Percentiles rank a stretch among this genome's conserved stretches.
Evolutionary conservation across 148 eudicot genomes (phyloP).

Genomic region (Fagopyrum esculentum): DNA sequence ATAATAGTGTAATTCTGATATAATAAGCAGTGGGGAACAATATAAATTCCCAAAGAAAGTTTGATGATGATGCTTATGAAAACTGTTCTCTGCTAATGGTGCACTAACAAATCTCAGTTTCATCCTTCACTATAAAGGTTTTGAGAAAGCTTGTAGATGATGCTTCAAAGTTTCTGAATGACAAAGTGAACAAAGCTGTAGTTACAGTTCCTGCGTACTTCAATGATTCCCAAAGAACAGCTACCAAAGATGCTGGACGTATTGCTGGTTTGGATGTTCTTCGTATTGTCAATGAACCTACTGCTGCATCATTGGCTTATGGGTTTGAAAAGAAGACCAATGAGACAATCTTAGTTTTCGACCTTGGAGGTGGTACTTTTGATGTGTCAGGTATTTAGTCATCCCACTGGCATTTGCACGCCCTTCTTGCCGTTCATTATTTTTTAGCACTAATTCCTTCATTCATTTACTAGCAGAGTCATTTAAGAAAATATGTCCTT

Average conservation of each 20-base stretch:
- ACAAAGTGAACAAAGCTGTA: conserved; percentile 17
- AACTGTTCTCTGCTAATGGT: background rate
- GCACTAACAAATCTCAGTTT: background rate
- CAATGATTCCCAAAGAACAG: conserved; percentile 23
- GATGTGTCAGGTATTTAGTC: conserved; percentile 41
- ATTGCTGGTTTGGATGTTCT: conserved; percentile 51
- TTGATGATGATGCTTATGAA: background rate
- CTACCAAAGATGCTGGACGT: conserved; percentile 37
- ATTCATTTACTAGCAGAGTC: background rate
- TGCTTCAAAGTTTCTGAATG: conserved; percentile 22
- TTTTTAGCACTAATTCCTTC: background rate
- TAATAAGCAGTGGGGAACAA: background rate
- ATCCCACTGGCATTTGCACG: background rate
- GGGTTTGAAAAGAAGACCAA: conserved; percentile 50
- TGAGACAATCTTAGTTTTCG: conserved; percentile 47
- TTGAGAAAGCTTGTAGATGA: conserved; percentile 22
- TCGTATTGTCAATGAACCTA: conserved; percentile 46
- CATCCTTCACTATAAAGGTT: conserved; percentile 8
- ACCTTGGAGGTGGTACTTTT: conserved; percentile 53
- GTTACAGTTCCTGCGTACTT: conserved; percentile 22
- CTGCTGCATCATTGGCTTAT: conserved; percentile 59
- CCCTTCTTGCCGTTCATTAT: background rate
- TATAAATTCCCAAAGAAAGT: no score
- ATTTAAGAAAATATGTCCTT: background rate
- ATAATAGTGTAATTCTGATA: background rate